Evolutionary conservation across 2,329 filamentous ascomycete genomes (phyloP), one percentile per base, ranked within the genome.

Genomic region (Fusarium sp.): DNA sequence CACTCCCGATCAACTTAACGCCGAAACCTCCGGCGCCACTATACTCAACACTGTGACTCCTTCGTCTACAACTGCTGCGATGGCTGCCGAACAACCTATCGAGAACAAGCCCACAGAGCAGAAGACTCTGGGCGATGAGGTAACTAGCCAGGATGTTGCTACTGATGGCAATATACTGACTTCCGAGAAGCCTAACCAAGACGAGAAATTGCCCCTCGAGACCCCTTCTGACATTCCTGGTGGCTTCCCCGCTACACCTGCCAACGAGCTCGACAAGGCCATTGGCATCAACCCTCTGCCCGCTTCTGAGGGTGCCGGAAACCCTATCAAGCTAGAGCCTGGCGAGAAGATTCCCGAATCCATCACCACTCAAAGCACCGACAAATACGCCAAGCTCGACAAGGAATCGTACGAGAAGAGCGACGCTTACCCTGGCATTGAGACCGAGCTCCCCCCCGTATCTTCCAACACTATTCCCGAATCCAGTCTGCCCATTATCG

Each of bases 391-490:
- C 79, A 90, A 91, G 79, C 89, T 94, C 26, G 95, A 98, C 81
- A 89, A 94, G 82, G 93, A 91, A 76, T 96, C 94, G 4, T 98
- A 98, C 83, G 92, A 97, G 82, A 93, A 93, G 82, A 91, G 91
- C 73, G 93, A 93, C 79, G 88, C 91, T 65, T 82, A 91, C 47
- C 86, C 88, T 57, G 88, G 88, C 74, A 78, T 85, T 60, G 82
- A 84, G 74, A 84, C 87, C 55, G 83, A 86, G 63, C 80, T 91
- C 41, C 89, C 90, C 36, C 85, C 87, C 15, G 83, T 91, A 64
- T 85, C 88, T 51, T 88, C 86, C 70, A 91, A 87, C 82, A 85
- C 93, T 81, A 95, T 96, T 73, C 94, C 94, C 24, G 94, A 97
- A 84, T 96, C 94, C 13, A 94, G 92, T 82, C 87, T 96, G 72